Evolutionary conservation across 2,329 filamentous ascomycete species (phyloP).

Genomic region (Pseudonectria foliicola): DNA sequence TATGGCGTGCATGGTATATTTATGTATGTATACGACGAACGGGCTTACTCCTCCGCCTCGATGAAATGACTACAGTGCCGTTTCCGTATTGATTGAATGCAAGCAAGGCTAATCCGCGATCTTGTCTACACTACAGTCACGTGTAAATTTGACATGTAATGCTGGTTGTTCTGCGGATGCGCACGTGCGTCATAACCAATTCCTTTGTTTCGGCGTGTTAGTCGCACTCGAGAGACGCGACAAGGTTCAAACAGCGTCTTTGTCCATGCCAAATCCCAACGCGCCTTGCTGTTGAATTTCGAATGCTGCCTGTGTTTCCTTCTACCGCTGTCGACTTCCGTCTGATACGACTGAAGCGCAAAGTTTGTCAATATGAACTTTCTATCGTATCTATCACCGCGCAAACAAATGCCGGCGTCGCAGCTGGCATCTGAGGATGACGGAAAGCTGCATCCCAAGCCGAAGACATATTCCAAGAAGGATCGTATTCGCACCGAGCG

Average conservation of each 20-base stretch:
- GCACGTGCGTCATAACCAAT: no score
- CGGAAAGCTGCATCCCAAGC: slow-evolving; percentile 8
- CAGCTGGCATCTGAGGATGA: not conserved
- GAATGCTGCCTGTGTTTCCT: no score
- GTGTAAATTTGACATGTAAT: not conserved
- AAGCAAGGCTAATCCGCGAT: not conserved
- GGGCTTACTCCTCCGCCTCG: no score
- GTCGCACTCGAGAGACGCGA: no score
- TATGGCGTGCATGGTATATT: no score
- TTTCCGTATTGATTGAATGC: not conserved
- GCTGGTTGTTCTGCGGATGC: no score
- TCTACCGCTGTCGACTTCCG: not conserved
- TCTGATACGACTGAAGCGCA: no score
- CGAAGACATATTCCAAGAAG: slow-evolving; percentile 10
- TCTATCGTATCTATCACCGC: slow-evolving; percentile 14
- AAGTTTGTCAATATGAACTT: slow-evolving; percentile 7
- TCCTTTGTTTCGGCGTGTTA: no score
- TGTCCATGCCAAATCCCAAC: no score
- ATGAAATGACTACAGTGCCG: not conserved
- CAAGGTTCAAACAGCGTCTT: no score
- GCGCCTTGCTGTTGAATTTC: no score
- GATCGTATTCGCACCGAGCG: slow-evolving; percentile 9
- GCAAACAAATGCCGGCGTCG: slow-evolving; percentile 10
- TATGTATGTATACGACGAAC: no score
- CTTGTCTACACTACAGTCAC: not conserved